Evolutionary conservation across 305 asterid genomes (phyloP), one percentile per base, ranked within the genome.

Genomic region (Ajuga reptans): DNA sequence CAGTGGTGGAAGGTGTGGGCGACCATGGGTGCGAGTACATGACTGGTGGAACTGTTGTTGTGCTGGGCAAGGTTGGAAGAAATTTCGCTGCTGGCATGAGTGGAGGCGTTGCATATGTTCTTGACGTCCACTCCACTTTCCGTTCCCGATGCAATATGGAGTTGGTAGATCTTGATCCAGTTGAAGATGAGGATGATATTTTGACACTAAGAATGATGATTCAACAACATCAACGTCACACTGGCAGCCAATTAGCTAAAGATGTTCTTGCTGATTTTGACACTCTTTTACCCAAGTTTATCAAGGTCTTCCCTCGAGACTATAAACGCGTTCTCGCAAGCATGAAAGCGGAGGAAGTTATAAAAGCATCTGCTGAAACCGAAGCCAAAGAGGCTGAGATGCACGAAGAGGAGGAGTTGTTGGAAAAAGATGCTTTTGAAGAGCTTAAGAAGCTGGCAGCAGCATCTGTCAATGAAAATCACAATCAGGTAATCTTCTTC

Each of bases 11-110:
- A 88, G 99, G 99, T 29, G 96, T 91, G 74, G 98, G 99, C 56
- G 99, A 94, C 83, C 99, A 94, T 62, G 99, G 99, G 45, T 94
- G 99, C 18, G 99, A 94, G 83, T 94, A 94, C 75, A 94, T 94
- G 99, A 94, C 99, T 36, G 99, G 99, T 69, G 99, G 99, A 57
- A 86, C 79, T 42, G 87, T 91, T 64, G 98, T 94, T 49, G 88
- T 94, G 67, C 84, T 94, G 34, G 99, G 99, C 61, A 86, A 82
- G 80, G 88, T 96, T 2, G 99, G 99, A 42, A 83, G 99, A 68
- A 94, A 94, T 80, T 94, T 94, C 77, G 99, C 97, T 61, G 99
- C 99, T 71, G 99, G 99, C 33, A 94, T 94, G 99, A 94, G 99
- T 68, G 99, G 99, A 36, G 99, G 99, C 33, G 33, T 89, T 75